Conservation (phyloP, 495 filamentous ascomycete species). For the Penicillium manginii region DNA sequence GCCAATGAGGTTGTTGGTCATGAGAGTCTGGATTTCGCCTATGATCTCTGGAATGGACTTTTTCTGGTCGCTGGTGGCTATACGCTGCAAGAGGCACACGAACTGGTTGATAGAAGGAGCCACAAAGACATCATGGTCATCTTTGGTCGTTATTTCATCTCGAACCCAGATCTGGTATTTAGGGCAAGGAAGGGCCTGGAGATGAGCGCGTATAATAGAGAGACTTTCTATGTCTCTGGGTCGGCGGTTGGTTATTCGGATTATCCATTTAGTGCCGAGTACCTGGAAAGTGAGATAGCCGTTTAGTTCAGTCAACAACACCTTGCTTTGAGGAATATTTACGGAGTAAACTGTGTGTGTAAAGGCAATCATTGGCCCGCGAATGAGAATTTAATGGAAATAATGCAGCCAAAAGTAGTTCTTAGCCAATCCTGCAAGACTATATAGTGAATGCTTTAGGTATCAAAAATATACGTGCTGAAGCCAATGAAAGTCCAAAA, state of each 20-base stretch:
- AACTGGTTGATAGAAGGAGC: slow-evolving; percentile 53
- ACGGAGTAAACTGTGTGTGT: too few species aligned
- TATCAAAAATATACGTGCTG: slow-evolving; percentile 15
- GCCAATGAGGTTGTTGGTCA: slow-evolving; percentile 20
- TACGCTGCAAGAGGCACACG: slow-evolving; percentile 43
- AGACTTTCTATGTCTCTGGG: slow-evolving; percentile 12
- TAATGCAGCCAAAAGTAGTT: neutral
- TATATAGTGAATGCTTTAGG: slow-evolving; percentile 11
- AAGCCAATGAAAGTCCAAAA: slow-evolving; percentile 1
- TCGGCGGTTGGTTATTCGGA: slow-evolving; percentile 16
- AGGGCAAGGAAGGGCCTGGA: slow-evolving; percentile 51
- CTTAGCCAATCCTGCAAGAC: neutral
- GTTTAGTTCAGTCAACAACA: neutral
- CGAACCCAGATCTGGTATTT: slow-evolving; percentile 67
- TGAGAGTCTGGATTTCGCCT: slow-evolving; percentile 53
- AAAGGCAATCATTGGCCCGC: neutral
- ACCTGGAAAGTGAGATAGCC: neutral
- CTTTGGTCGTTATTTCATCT: slow-evolving; percentile 66
- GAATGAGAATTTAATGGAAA: neutral
- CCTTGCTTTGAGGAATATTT: too few species aligned
- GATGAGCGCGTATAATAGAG: slow-evolving; percentile 20
- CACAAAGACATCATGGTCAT: slow-evolving; percentile 52
- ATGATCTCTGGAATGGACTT: slow-evolving; percentile 32
- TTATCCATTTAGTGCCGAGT: slow-evolving; percentile 19
- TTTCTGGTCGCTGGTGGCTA: slow-evolving; percentile 64